Conservation (phyloP, 202 grass and related monocot species). For the Elaeis oleifera region DNA sequence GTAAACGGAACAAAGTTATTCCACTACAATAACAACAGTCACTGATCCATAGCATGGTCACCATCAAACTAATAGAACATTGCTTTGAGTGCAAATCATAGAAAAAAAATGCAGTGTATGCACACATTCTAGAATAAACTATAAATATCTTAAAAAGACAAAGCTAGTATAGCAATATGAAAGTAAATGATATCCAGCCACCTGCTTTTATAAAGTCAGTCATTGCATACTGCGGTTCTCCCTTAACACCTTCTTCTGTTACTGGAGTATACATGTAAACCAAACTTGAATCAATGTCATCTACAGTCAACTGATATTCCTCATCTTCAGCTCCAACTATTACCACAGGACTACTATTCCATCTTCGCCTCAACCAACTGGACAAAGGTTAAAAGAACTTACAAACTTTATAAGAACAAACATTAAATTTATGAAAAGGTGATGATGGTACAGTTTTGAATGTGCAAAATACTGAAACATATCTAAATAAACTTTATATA, state of each 20-base stretch:
- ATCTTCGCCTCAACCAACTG: constrained; percentile 85
- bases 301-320: constrained; percentile 65
- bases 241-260: constrained; percentile 70
- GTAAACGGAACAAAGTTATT: too few species aligned
- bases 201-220: constrained; percentile 89
- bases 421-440: background rate
- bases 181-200: constrained; percentile 2
- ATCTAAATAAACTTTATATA: background rate
- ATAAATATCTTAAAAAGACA: too few species aligned
- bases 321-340: constrained; percentile 75
- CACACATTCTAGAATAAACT: too few species aligned
- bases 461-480: background rate
- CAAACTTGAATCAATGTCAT: constrained; percentile 83
- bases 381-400: constrained; percentile 5
- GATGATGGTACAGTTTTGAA: background rate
- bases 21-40: too few species aligned
- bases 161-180: too few species aligned
- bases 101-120: too few species aligned
- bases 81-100: too few species aligned
- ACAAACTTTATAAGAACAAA: too few species aligned
- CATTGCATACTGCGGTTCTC: constrained; percentile 67
- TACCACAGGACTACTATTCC: constrained; percentile 46
- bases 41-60: too few species aligned
- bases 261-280: constrained; percentile 80
- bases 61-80: too few species aligned